Evolutionary conservation across 2,329 filamentous ascomycete species (phyloP).

Genomic region (Neoascochyta sp.): DNA sequence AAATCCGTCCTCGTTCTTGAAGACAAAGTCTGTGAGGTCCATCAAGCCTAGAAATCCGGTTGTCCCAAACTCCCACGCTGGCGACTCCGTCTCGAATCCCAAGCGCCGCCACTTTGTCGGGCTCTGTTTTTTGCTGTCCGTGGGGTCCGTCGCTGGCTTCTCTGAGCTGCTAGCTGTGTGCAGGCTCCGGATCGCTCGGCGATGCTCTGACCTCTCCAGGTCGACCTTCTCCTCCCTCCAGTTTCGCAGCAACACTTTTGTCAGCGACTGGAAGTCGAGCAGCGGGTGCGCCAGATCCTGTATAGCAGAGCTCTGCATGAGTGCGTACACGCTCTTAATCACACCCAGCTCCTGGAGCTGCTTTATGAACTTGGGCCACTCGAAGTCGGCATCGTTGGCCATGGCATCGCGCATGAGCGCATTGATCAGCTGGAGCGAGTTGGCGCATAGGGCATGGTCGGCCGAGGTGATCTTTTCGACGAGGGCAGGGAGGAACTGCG

Average conservation of each 20-base stretch:
- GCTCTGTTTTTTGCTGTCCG: slow-evolving; percentile 67
- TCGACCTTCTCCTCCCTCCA: slow-evolving; percentile 87
- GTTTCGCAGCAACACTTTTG: slow-evolving; percentile 79
- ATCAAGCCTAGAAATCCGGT: slow-evolving; percentile 94
- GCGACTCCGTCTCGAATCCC: slow-evolving; percentile 88
- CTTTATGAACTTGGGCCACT: slow-evolving; percentile 96
- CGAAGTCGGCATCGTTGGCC: slow-evolving; percentile 69
- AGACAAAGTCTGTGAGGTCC: slow-evolving; percentile 91
- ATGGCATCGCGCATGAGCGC: slow-evolving; percentile 90
- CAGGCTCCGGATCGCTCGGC: slow-evolving; percentile 78
- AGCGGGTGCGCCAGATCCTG: slow-evolving; percentile 87
- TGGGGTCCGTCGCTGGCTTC: slow-evolving; percentile 39
- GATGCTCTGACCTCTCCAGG: slow-evolving; percentile 80
- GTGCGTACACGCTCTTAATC: slow-evolving; percentile 80
- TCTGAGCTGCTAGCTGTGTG: slow-evolving; percentile 78
- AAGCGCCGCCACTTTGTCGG: slow-evolving; percentile 90
- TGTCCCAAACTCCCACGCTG: slow-evolving; percentile 76
- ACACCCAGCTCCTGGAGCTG: slow-evolving; percentile 86
- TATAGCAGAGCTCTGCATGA: slow-evolving; percentile 92
- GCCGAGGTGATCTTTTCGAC: slow-evolving; percentile 88
- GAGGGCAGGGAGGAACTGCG: slow-evolving; percentile 90
- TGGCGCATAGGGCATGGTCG: slow-evolving; percentile 92
- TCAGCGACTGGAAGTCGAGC: slow-evolving; percentile 88
- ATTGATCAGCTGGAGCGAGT: slow-evolving; percentile 92
- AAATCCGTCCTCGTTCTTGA: slow-evolving; percentile 86